Evolutionary conservation across 495 filamentous ascomycete species (phyloP), one percentile per base, ranked within the genome.

Genomic region (Aspergillus nanangensis): DNA sequence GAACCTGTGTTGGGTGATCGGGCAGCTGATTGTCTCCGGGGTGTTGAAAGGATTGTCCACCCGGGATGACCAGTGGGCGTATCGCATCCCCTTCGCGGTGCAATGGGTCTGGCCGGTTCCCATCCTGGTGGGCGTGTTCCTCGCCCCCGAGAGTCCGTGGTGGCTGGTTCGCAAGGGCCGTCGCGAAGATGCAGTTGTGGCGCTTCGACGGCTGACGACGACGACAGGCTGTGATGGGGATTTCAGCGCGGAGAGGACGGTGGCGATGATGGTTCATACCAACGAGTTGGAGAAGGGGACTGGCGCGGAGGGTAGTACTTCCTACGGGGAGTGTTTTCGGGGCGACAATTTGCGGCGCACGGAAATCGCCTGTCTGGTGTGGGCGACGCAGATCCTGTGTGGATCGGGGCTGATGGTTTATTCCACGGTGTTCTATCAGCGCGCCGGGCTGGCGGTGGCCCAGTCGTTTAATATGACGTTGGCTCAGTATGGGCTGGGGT

Each of bases 21-120:
- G 86, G 13, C 84, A 88, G 57, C 65, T 85, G 18, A 85, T 90
- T 56, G 82, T 76, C 7, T 77, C 82, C 40, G 85, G 83, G 17
- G 83, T 88, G 36, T 79, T 89, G 50, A 80, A 77, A 58, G 70
- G 69, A 18, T 76, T 85, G 71, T 49, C 80, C 25, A 61, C 62
- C 21, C 66, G 77, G 5, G 32, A 63, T 5, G 76, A 79, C 42
- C 52, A 82, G 52, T 85, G 81, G 81, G 73, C 78, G 2, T 86
- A 84, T 58, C 67, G 79, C 11, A 78, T 81, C 41, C 80, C 82
- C 0, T 88, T 86, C 45, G 80, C 79, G 2, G 55, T 88, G 8
- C 87, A 91, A 61, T 91, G 87, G 86, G 82, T 90, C 72, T 91
- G 85, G 84, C 86, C 86, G 0, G 55, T 84, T 4, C 86, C 86